phyloP scores from a whole-genome alignment of 2,329 filamentous ascomycete species.

The Thermomyces lanuginosus region DNA sequence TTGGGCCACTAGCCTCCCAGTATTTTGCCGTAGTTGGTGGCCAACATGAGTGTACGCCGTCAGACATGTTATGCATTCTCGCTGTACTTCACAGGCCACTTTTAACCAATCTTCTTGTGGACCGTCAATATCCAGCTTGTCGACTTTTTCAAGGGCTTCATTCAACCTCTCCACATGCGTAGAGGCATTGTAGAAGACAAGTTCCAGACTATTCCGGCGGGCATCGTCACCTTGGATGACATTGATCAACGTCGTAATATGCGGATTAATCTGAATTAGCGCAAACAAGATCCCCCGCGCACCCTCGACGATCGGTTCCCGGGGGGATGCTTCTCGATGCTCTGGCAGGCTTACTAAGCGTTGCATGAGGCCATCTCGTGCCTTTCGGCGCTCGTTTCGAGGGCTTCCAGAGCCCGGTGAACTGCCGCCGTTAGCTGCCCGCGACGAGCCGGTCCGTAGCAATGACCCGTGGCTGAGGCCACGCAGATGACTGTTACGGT shows the following conservation, averaged over 20 bases:
- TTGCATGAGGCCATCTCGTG: conserved; percentile 30
- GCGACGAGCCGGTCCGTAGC: conserved; percentile 23
- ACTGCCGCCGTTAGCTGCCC: conserved; percentile 6
- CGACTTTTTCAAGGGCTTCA: conserved; percentile 35
- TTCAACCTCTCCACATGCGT: conserved; percentile 41
- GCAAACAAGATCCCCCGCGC: conserved; percentile 40
- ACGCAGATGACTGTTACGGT: conserved; percentile 39
- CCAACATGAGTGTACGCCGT: conserved; percentile 34
- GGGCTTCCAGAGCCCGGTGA: conserved; percentile 21
- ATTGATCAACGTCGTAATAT: conserved; percentile 31
- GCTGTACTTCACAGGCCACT: conserved; percentile 25
- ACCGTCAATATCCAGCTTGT: conserved; percentile 34
- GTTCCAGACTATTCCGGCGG: conserved; percentile 36
- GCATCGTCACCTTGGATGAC: conserved; percentile 32
- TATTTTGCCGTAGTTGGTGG: conserved; percentile 32
- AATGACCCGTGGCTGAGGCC: conserved; percentile 43
- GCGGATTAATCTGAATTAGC: conserved; percentile 35
- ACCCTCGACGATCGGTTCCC: conserved; percentile 37
- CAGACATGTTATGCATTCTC: conserved; percentile 34
- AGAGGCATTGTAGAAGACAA: conserved; percentile 40
- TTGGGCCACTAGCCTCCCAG: conserved; percentile 37
- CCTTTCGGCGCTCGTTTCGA: conserved; percentile 25
- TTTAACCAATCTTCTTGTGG: conserved; percentile 31
- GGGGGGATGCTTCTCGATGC: conserved; percentile 32
- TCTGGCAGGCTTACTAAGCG: conserved; percentile 43